Evolutionary conservation across 441 rosid species (phyloP), one percentile per base, ranked within the genome.

Genomic region (Geranium incanum): DNA sequence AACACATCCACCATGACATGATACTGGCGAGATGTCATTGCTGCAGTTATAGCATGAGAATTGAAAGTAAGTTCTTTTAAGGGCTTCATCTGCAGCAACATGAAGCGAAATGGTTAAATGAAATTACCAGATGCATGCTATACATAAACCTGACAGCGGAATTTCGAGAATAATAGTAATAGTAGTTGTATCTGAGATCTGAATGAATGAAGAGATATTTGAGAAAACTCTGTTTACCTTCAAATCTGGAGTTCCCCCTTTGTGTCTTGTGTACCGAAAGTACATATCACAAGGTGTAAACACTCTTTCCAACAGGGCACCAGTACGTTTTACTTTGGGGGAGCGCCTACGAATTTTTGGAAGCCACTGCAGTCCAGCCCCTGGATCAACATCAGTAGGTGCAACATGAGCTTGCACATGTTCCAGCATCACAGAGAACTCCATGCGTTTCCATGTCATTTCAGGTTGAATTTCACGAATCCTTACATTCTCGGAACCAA

Each of bases 401-500:
- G 99, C 98, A 77, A 95, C 99, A 80, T 95, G 99, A 82, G 98
- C 99, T 84, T 95, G 99, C 71, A 95, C 99, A 79, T 84, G 91
- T 86, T 90, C 95, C 88, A 95, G 77, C 98, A 95, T 95, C 74
- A 95, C 97, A 65, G 99, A 95, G 66, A 88, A 84, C 78, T 95
- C 97, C 88, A 77, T 92, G 72, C 86, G 91, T 75, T 87, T 95
- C 93, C 94, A 90, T 9, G 90, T 86, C 97, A 95, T 86, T 84
- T 92, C 95, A 76, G 96, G 96, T 68, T 84, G 88, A 82, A 50
- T 75, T 76, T 95, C 99, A 78, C 90, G 88, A 74, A 81, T 77
- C 16, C 79, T 86, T 65, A 79, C 85, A 70, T 84, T 77, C 80
- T 78, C 89, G 50, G 78, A 78, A 72, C 86, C 91, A 45, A 85